Evolutionary conservation across 768 basidiomycete species (phyloP).

Genomic region (Punctularia strigosozonata): DNA sequence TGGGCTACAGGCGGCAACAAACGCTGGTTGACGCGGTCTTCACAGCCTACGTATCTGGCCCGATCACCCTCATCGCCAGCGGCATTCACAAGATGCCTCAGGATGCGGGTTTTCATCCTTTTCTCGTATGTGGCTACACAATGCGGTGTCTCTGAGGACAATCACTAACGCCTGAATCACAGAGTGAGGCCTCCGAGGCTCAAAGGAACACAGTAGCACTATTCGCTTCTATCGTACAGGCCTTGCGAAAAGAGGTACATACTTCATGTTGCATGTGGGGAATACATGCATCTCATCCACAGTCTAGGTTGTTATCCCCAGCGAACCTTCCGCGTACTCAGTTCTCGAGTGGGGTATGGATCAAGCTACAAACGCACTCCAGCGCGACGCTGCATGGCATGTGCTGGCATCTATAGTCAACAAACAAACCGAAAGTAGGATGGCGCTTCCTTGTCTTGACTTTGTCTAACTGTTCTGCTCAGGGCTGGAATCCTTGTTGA

Average conservation of each 20-base stretch:
- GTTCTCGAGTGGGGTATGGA: conserved; percentile 53
- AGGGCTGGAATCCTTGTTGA: conserved; percentile 40
- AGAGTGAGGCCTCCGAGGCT: conserved; percentile 30
- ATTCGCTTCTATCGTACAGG: conserved; percentile 53
- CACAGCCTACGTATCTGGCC: conserved; percentile 43
- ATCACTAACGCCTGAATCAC: no score
- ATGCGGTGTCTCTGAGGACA: no score
- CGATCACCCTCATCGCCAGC: conserved; percentile 37
- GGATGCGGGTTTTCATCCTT: conserved; percentile 31
- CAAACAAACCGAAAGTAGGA: conserved; percentile 59
- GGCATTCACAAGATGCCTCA: conserved; percentile 41
- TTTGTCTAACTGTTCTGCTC: conserved; percentile 3
- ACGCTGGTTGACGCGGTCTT: conserved; percentile 38
- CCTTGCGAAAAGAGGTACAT: conserved; percentile 56
- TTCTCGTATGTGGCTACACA: conserved; percentile 40
- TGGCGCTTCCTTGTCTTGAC: neutral
- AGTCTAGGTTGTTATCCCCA: conserved; percentile 43
- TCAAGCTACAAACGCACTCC: conserved; percentile 32
- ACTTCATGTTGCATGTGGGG: neutral
- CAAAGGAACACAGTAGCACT: conserved; percentile 59
- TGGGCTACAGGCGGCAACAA: conserved; percentile 47
- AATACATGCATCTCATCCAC: neutral
- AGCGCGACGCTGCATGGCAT: conserved; percentile 44
- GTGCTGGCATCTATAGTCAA: conserved; percentile 64
- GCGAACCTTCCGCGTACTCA: no score